Percentiles rank a stretch among this genome's conserved stretches.
These are phyloP conservation scores for Musa troglodytarum DNA, from an alignment of 176 grass and related monocot genomes.

Conservation along the genomic window DNA sequence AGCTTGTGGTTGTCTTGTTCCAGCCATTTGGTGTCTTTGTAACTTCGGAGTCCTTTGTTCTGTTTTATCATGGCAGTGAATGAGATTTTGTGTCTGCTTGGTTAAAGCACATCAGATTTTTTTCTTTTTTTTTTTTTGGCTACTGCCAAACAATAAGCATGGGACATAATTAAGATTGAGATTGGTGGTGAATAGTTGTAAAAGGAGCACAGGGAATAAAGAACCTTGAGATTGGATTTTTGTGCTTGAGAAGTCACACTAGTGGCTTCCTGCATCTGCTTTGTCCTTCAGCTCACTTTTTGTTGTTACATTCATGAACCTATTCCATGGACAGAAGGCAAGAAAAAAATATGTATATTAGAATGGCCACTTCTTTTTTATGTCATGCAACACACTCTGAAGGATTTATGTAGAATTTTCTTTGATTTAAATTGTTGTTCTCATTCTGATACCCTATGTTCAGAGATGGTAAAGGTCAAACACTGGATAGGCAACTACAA, in stretches of 20 bases:
- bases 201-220: background rate
- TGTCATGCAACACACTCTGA: background rate
- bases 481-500: too few species aligned
- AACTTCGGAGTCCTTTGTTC: background rate
- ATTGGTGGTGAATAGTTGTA: background rate
- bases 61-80: background rate
- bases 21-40: background rate
- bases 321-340: background rate
- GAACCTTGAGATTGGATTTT: background rate
- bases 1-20: background rate
- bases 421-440: background rate
- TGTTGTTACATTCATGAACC: background rate
- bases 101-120: background rate
- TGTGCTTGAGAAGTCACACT: background rate
- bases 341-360: background rate
- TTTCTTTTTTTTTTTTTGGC: too few species aligned
- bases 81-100: background rate
- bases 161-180: too few species aligned
- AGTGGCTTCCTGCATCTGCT: background rate
- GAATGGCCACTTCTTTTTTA: background rate
- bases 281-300: background rate
- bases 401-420: background rate
- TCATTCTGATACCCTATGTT: background rate
- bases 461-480: too few species aligned
- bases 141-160: too few species aligned